Evolutionary conservation across 2,329 filamentous ascomycete genomes (phyloP).

Genomic region (Bimuria novae-zelandiae): DNA sequence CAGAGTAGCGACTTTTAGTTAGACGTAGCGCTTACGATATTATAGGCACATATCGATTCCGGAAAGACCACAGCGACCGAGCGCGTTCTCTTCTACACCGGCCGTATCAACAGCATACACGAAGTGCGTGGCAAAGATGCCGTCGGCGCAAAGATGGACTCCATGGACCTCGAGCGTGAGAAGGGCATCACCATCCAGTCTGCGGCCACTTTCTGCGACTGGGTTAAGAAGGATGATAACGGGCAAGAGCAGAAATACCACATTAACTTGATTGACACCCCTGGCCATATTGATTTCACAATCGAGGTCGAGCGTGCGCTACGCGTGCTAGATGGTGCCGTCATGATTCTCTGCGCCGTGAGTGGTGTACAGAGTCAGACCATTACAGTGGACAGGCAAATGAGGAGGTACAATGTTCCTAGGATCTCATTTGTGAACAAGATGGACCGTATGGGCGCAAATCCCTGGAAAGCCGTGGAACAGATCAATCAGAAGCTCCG

Average conservation of each 20-base stretch:
- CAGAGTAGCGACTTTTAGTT: background rate
- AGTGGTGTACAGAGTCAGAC: conserved; percentile 98
- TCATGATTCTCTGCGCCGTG: conserved; percentile 98
- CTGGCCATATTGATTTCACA: conserved; percentile 98
- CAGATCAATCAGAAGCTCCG: conserved; percentile 97
- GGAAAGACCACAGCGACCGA: conserved; percentile 97
- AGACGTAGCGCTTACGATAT: background rate
- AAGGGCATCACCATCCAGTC: conserved; percentile 99
- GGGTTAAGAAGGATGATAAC: conserved; percentile 74
- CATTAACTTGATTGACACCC: conserved; percentile 98
- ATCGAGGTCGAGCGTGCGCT: conserved; percentile 97
- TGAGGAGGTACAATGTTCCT: conserved; percentile 97
- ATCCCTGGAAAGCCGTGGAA: conserved; percentile 96
- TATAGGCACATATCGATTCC: conserved; percentile 92
- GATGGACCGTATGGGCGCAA: conserved; percentile 99
- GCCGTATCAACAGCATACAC: conserved; percentile 94
- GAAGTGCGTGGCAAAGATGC: conserved; percentile 94
- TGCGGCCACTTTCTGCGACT: conserved; percentile 96
- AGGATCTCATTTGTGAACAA: conserved; percentile 98
- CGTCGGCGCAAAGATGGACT: conserved; percentile 99
- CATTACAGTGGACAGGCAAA: conserved; percentile 96
- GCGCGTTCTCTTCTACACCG: conserved; percentile 96
- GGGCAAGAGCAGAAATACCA: conserved; percentile 91
- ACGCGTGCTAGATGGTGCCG: conserved; percentile 91
- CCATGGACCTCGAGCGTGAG: conserved; percentile 97